phyloP scores from a whole-genome alignment of 2,329 filamentous ascomycete genomes.

The Aspergillus fumigatus region DNA sequence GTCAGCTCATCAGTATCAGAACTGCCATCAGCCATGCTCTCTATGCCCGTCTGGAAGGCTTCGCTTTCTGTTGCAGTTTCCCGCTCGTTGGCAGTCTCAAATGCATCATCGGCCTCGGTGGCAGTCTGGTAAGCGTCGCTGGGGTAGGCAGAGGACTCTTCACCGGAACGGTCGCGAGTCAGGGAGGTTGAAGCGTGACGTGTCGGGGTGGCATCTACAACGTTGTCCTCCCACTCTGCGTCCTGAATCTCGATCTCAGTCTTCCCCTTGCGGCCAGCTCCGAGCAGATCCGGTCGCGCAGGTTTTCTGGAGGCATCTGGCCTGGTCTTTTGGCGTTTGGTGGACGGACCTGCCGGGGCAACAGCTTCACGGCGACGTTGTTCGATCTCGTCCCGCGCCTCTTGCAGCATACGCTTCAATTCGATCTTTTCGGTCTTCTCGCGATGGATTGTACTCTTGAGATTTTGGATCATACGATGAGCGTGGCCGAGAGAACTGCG shows the following conservation, averaged over 20 bases:
- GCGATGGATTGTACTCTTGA: slow-evolving; percentile 90
- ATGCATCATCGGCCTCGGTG: slow-evolving; percentile 66
- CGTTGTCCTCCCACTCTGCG: slow-evolving; percentile 84
- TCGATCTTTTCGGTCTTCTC: slow-evolving; percentile 99
- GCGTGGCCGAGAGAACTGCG: slow-evolving; percentile 92
- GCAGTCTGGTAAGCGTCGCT: slow-evolving; percentile 75
- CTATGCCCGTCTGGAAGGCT: slow-evolving; percentile 89
- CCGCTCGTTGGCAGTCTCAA: slow-evolving; percentile 74
- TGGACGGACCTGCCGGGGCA: slow-evolving; percentile 33
- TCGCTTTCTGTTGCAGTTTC: slow-evolving; percentile 77
- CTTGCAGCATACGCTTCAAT: slow-evolving; percentile 89
- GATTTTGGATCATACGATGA: slow-evolving; percentile 91
- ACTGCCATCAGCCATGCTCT: slow-evolving; percentile 65
- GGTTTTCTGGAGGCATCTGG: slow-evolving; percentile 73
- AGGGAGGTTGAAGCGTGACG: slow-evolving; percentile 36
- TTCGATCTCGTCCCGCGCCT: slow-evolving; percentile 87
- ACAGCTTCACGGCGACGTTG: slow-evolving; percentile 54
- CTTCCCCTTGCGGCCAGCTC: slow-evolving; percentile 65
- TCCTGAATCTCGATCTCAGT: slow-evolving; percentile 79
- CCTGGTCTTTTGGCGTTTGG: slow-evolving; percentile 59
- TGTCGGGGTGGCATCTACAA: slow-evolving; percentile 55
- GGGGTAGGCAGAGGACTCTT: slow-evolving; percentile 41
- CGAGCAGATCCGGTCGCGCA: slow-evolving; percentile 66
- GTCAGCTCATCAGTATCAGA: slow-evolving; percentile 67
- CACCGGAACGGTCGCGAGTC: slow-evolving; percentile 21